Base-by-base conservation (phyloP, 805 yeast genomes). In the Candida bentonensis region DNA sequence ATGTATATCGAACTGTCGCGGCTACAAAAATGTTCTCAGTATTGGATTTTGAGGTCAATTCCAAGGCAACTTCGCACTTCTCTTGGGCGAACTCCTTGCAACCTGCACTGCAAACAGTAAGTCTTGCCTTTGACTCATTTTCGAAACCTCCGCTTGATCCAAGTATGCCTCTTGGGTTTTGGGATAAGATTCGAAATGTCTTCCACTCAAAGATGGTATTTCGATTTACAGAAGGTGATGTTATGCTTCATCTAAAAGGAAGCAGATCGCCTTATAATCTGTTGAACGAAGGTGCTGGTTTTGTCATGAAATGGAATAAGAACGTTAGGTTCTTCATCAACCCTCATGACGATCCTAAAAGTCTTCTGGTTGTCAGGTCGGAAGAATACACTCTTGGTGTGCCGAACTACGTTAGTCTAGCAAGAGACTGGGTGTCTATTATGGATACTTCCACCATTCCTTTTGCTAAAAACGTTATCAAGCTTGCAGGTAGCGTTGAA, bases 81-180 rank as follows among this genome's bases (percentile, higher is more conserved):
- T 74, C 82, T 0, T 87, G 95, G 94, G 92, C 94, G 27, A 78
- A 78, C 25, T 81, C 89, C 0, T 79, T 82, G 51, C 85, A 81
- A 52, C 87, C 94, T 15, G 88, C 87, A 1, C 72, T 88, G 23
- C 86, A 85, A 51, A 88, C 85, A 51, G 69, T 79, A 1, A 81
- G 83, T 78, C 64, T 77, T 45, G 80, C 76, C 45, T 72, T 88
- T 47, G 95, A 87, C 53, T 78, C 80, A 40, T 84, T 88, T 56
- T 78, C 94, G 1, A 88, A 89, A 58, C 94, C 95, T 0, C 95
- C 94, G 0, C 63, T 82, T 15, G 97, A 88, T 58, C 88, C 88
- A 0, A 84, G 95, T 1, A 72, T 76, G 2, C 82, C 81, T 52
- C 63, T 86, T 13, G 97, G 97, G 0, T 79, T 87, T 52, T 88